These are phyloP conservation scores for Psilocybe tampanensis DNA, from an alignment of 768 basidiomycete genomes.

Conservation along the genomic window DNA sequence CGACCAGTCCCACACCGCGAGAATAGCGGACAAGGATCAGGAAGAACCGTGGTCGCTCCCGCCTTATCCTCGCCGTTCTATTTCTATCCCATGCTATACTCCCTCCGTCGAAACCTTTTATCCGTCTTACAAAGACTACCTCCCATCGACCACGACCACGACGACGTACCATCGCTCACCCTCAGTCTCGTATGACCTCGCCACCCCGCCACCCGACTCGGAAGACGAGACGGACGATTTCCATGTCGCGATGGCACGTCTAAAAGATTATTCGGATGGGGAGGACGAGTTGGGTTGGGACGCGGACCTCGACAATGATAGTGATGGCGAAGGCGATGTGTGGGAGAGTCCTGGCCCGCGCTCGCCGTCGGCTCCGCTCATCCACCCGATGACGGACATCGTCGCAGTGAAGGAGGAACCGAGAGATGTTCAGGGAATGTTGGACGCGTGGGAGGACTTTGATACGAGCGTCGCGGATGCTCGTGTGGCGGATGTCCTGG, in stretches of 20 bases:
- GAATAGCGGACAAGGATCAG: constrained; percentile 24
- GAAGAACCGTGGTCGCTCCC: constrained; percentile 54
- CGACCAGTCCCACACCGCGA: constrained; percentile 27
- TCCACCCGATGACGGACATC: constrained; percentile 25
- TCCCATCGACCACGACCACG: constrained; percentile 19
- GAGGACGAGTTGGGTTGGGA: constrained; percentile 42
- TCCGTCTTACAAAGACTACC: constrained; percentile 25
- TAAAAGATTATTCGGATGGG: constrained; percentile 32
- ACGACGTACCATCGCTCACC: constrained; percentile 53
- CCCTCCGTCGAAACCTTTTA: constrained; percentile 43
- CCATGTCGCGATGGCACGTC: constrained; percentile 45
- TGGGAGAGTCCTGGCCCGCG: constrained; percentile 68
- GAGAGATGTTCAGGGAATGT: constrained; percentile 60
- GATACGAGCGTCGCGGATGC: constrained; percentile 41
- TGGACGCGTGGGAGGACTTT: constrained; percentile 73
- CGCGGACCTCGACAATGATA: constrained; percentile 54
- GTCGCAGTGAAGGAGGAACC: constrained; percentile 61
- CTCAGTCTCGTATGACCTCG: constrained; percentile 55
- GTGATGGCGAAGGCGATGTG: constrained; percentile 59
- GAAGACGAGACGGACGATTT: constrained; percentile 61
- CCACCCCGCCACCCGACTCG: constrained; percentile 75
- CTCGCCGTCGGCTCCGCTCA: constrained; percentile 59
- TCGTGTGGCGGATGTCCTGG: constrained; percentile 45
- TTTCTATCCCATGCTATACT: constrained; percentile 58
- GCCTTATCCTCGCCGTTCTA: constrained; percentile 58